Percentiles rank a stretch among this genome's conserved stretches.
These are phyloP conservation scores for Peniophora sp. DNA, from an alignment of 1,284 basidiomycete genomes.

Conservation along the genomic window DNA sequence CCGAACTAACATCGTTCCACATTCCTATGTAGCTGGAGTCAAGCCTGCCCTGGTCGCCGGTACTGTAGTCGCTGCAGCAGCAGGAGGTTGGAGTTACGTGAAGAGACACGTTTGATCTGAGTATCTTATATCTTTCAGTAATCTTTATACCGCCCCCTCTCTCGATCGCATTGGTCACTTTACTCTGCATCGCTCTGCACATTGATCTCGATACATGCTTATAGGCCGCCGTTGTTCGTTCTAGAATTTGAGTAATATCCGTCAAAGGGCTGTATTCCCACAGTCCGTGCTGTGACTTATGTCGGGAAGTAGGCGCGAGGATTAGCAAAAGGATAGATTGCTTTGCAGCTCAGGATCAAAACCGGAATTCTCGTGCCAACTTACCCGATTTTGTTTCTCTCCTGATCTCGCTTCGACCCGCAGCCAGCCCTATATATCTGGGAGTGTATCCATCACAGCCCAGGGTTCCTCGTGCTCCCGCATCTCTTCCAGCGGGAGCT, in stretches of 20 bases:
- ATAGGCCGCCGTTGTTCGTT: not conserved
- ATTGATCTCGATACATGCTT: not conserved
- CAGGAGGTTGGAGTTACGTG: constrained; percentile 88
- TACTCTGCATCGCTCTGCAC: not conserved
- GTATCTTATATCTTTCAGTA: constrained; percentile 18
- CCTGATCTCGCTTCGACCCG: no score
- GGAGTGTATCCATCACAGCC: constrained; percentile 5
- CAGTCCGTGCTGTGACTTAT: constrained; percentile 8
- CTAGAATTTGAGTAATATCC: constrained; percentile 3
- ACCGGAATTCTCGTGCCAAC: no score
- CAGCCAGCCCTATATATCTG: no score
- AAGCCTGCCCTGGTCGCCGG: constrained; percentile 86
- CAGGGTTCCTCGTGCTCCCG: constrained; percentile 6
- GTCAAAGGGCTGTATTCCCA: constrained; percentile 7
- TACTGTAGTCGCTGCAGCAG: constrained; percentile 80
- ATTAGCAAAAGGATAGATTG: not conserved
- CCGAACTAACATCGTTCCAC: constrained; percentile 27
- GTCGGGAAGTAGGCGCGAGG: constrained; percentile 5
- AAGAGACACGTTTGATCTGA: constrained; percentile 67
- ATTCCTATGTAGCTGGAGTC: constrained; percentile 67
- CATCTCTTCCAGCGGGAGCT: no score
- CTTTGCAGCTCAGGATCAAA: no score
- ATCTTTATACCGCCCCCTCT: constrained; percentile 13
- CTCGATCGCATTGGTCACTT: constrained; percentile 6
- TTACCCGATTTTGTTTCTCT: no score